Evolutionary conservation across 768 basidiomycete species (phyloP).

Genomic region (Mycena leptocephala): DNA sequence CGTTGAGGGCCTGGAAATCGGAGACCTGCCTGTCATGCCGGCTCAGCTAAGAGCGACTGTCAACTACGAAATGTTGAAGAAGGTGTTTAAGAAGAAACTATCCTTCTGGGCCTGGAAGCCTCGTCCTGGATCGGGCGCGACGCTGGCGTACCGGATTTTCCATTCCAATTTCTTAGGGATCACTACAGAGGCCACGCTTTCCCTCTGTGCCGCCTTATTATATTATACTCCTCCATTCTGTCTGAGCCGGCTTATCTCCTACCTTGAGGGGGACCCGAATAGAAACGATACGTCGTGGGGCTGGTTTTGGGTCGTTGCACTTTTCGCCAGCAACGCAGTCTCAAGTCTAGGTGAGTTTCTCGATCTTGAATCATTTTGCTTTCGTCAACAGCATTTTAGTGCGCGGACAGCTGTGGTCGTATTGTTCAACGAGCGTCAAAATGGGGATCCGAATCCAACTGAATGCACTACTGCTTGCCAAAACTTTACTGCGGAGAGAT

Average conservation of each 20-base stretch:
- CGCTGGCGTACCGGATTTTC: conserved; percentile 72
- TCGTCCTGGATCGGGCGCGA: conserved; percentile 74
- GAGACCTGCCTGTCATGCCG: conserved; percentile 89
- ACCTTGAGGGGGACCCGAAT: conserved; percentile 73
- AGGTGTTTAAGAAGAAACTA: conserved; percentile 65
- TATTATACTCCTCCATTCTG: conserved; percentile 77
- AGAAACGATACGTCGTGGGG: conserved; percentile 74
- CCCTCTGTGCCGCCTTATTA: too few relatives aligned
- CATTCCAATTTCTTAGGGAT: conserved; percentile 65
- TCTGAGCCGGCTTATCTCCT: conserved; percentile 69
- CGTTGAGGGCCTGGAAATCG: conserved; percentile 84
- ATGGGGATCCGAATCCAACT: conserved; percentile 72
- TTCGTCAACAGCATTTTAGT: background rate
- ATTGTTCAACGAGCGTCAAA: background rate
- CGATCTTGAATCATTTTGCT: background rate
- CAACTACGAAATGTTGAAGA: conserved; percentile 77
- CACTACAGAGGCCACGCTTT: conserved; percentile 74
- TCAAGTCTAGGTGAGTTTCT: background rate
- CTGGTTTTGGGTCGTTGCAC: conserved; percentile 73
- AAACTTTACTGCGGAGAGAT: conserved; percentile 82
- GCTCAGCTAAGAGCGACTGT: conserved; percentile 77
- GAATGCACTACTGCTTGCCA: conserved; percentile 78
- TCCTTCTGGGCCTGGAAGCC: conserved; percentile 73
- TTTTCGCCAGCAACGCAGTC: conserved; percentile 67
- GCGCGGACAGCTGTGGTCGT: background rate